phyloP scores from a whole-genome alignment of 2,329 filamentous ascomycete species.

The Seiridium cupressi region DNA sequence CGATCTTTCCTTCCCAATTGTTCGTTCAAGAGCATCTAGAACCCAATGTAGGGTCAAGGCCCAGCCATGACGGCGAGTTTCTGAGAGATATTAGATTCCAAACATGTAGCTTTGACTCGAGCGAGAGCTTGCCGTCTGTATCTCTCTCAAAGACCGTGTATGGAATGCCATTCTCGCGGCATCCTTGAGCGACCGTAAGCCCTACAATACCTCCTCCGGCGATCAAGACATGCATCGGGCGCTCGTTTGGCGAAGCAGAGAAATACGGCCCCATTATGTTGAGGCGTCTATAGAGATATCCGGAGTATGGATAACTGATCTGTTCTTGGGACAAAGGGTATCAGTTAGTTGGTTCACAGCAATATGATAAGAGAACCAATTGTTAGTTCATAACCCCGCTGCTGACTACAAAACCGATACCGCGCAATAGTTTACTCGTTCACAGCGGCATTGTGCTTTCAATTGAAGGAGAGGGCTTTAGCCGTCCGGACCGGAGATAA shows the following conservation, averaged over 20 bases:
- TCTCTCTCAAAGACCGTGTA: conserved; percentile 8
- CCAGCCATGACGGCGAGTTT: conserved; percentile 47
- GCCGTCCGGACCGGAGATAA: too few species aligned
- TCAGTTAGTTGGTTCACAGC: too few species aligned
- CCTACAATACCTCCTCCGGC: conserved; percentile 36
- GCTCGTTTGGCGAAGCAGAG: not conserved
- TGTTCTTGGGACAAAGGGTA: too few species aligned
- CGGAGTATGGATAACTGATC: too few species aligned
- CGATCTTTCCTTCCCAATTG: conserved; percentile 18
- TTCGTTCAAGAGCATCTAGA: conserved; percentile 31
- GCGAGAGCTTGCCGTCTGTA: not conserved
- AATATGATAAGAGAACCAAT: not conserved
- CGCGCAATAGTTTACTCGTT: too few species aligned
- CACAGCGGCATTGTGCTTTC: too few species aligned
- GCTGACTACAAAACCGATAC: not conserved
- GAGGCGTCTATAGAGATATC: too few species aligned
- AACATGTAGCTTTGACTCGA: not conserved
- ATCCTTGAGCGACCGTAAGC: conserved; percentile 32
- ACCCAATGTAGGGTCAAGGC: conserved; percentile 61
- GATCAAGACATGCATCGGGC: conserved; percentile 27
- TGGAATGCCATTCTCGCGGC: conserved; percentile 24
- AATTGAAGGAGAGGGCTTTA: too few species aligned
- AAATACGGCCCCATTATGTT: not conserved
- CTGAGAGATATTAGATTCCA: conserved; percentile 14
- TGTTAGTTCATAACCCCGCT: not conserved